Percentiles rank a stretch among this genome's conserved stretches.
Evolutionary conservation across 2,329 filamentous ascomycete genomes (phyloP).

Genomic region (Aspergillus glaucus): DNA sequence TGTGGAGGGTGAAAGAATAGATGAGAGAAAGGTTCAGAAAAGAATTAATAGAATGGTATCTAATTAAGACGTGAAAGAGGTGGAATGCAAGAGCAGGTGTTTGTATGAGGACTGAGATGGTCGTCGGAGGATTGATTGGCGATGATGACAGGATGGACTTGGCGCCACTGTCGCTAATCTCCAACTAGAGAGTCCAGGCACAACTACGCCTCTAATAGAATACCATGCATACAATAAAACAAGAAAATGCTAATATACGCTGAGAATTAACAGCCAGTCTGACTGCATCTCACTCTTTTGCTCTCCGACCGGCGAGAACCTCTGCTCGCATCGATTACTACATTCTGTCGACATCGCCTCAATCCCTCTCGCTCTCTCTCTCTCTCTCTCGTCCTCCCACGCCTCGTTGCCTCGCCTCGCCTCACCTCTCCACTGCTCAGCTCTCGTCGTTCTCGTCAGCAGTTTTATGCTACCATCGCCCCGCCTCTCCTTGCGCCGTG

Average conservation of each 20-base stretch:
- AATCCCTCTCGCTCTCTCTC: neutral
- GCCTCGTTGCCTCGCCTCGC: neutral
- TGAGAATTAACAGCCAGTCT: too few relatives aligned
- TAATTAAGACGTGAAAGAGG: neutral
- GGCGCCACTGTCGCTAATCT: too few relatives aligned
- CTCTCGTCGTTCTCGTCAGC: neutral
- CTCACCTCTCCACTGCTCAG: neutral
- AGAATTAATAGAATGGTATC: neutral
- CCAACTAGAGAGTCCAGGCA: too few relatives aligned
- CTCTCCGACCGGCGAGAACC: too few relatives aligned
- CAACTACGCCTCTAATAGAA: too few relatives aligned
- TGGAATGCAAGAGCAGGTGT: neutral
- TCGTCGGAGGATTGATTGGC: neutral
- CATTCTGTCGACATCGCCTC: too few relatives aligned
- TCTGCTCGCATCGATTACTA: too few relatives aligned
- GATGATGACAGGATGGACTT: neutral
- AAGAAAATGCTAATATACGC: too few relatives aligned
- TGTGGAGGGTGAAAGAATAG: neutral
- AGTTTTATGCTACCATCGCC: slow-evolving; percentile 14
- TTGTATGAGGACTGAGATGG: neutral
- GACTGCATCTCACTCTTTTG: too few relatives aligned
- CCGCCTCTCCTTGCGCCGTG: slow-evolving; percentile 2
- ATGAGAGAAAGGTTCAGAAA: neutral
- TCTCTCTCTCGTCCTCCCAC: neutral
- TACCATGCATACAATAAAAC: too few relatives aligned